A percentile compares a stretch with the other conserved stretches of the same genome.
phyloP scores from a whole-genome alignment of 1,139 yeast species.

The Taiozyma onychis region DNA sequence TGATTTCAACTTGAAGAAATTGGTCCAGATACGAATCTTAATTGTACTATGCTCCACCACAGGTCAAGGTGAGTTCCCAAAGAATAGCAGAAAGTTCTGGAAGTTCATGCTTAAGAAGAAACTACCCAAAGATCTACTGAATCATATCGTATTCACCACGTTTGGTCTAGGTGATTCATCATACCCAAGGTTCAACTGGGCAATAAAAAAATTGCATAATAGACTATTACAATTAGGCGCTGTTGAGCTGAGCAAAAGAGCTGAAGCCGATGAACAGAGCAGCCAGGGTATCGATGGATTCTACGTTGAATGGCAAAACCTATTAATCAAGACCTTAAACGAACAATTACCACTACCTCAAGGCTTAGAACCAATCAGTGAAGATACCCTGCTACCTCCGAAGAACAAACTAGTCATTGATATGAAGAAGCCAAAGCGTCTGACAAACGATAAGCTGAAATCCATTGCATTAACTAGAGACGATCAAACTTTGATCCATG shows the following conservation, averaged over 20 bases:
- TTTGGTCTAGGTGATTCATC: conserved; percentile 96
- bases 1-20: conserved; percentile 48
- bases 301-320: conserved; percentile 67
- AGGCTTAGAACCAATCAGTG: conserved; percentile 31
- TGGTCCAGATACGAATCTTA: conserved; percentile 44
- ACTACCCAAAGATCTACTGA: conserved; percentile 58
- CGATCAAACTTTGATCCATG: conserved; percentile 27
- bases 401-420: conserved; percentile 30
- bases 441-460: conserved; percentile 20
- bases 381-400: conserved; percentile 40
- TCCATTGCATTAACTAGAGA: conserved; percentile 27
- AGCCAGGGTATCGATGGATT: conserved; percentile 77
- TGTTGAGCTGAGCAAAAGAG: conserved; percentile 58
- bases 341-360: conserved; percentile 33
- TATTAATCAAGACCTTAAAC: conserved; percentile 40
- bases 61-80: conserved; percentile 93
- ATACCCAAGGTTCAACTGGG: conserved; percentile 82
- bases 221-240: conserved; percentile 82
- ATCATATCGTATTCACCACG: conserved; percentile 58
- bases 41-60: conserved; percentile 82
- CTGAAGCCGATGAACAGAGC: conserved; percentile 83
- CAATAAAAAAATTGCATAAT: conserved; percentile 73
- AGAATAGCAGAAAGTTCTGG: conserved; percentile 72
- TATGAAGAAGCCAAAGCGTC: conserved; percentile 24
- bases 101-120: conserved; percentile 60